A percentile compares a stretch with the other conserved stretches of the same genome.
Evolutionary conservation across 2,329 filamentous ascomycete genomes (phyloP).

Genomic region (Paecilomyces variotii): DNA sequence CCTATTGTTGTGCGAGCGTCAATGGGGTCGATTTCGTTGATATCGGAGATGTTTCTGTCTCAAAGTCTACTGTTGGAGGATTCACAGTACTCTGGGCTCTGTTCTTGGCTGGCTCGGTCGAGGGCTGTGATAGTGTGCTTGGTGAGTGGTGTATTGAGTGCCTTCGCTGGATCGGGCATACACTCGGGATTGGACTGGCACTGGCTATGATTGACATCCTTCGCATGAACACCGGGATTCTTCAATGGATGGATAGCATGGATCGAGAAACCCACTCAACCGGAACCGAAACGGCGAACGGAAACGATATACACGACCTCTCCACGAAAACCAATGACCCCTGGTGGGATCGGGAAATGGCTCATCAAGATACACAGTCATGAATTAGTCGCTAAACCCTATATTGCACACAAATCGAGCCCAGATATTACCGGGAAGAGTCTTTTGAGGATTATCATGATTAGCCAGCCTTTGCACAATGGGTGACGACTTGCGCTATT

Average conservation of each 20-base stretch:
- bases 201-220: constrained; percentile 27
- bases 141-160: constrained; percentile 25
- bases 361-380: background rate
- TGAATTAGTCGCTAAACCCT: background rate
- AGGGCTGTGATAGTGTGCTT: constrained; percentile 17
- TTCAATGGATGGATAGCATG: constrained; percentile 12
- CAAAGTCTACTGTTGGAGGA: constrained; percentile 24
- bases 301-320: background rate
- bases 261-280: background rate
- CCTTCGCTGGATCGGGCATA: constrained; percentile 24
- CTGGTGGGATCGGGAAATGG: background rate
- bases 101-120: constrained; percentile 26
- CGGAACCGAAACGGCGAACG: background rate
- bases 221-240: constrained; percentile 16
- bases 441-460: background rate
- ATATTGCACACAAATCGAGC: background rate
- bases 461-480: background rate
- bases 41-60: constrained; percentile 8
- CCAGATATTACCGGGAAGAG: background rate
- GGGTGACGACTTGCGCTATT: background rate
- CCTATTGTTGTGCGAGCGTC: constrained; percentile 25
- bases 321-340: background rate
- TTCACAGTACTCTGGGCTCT: constrained; percentile 31
- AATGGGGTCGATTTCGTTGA: constrained; percentile 5
- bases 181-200: constrained; percentile 32